These are phyloP conservation scores for Gonium pectorale DNA, from an alignment of 139 green algal genomes.

Conservation along the genomic window DNA sequence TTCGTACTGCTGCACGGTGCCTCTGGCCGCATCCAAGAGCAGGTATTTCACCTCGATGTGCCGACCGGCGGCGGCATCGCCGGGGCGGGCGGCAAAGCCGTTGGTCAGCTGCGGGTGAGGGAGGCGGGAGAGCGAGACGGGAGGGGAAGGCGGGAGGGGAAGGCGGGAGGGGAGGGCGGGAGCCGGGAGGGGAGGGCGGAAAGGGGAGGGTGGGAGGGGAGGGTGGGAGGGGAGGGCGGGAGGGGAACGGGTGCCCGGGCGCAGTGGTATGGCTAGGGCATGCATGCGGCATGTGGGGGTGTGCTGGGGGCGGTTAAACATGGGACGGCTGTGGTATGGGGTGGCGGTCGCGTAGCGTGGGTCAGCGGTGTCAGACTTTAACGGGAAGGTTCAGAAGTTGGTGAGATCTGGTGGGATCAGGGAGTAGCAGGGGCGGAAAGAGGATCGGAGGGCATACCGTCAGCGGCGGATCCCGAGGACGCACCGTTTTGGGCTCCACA, in stretches of 20 bases:
- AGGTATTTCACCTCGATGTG: constrained; percentile 12
- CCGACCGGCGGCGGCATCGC: not conserved
- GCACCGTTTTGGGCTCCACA: not conserved
- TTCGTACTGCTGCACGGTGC: not conserved
- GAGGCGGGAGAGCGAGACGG: not conserved
- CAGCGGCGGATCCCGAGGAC: too few species aligned
- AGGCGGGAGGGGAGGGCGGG: not conserved
- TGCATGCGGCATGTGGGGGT: too few species aligned
- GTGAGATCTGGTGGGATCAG: too few species aligned
- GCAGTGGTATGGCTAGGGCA: too few species aligned
- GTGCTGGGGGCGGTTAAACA: not conserved
- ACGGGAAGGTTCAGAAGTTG: too few species aligned
- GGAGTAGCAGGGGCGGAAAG: too few species aligned
- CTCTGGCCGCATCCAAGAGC: not conserved
- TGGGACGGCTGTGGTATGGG: not conserved
- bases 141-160: not conserved
- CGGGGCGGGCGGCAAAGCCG: not conserved
- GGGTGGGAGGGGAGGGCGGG: too few species aligned
- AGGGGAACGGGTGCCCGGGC: too few species aligned
- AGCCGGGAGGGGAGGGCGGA: not conserved
- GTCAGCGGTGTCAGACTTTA: too few species aligned
- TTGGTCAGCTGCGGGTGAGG: not conserved
- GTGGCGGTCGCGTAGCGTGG: too few species aligned
- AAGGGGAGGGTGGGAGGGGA: not conserved
- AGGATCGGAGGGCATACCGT: too few species aligned